A percentile compares a stretch with the other conserved stretches of the same genome.
Conservation (phyloP, 23 red algal genomes). For the Gracilaria caudata region DNA sequence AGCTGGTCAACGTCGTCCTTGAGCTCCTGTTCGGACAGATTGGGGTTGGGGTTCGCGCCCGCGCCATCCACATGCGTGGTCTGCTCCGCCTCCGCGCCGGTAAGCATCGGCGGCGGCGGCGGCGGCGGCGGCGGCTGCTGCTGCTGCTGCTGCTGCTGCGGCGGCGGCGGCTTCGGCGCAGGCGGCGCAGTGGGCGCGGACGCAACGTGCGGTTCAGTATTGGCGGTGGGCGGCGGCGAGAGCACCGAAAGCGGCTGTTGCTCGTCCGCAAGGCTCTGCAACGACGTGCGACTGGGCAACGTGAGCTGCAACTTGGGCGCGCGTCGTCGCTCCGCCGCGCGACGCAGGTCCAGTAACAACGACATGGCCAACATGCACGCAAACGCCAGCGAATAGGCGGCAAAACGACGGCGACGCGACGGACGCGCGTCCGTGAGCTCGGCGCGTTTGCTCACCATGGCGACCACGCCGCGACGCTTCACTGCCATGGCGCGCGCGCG, state of each 20-base stretch:
- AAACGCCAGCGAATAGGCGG: slow-evolving; percentile 52
- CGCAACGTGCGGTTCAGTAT: too few relatives aligned
- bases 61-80: neutral
- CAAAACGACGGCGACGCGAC: slow-evolving; percentile 34
- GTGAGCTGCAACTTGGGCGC: slow-evolving; percentile 46
- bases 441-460: slow-evolving; percentile 7
- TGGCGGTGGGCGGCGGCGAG: neutral
- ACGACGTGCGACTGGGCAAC: slow-evolving; percentile 33
- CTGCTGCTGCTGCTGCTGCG: too few relatives aligned
- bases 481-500: neutral
- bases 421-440: neutral
- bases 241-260: neutral
- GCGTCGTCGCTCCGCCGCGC: slow-evolving; percentile 39
- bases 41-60: slow-evolving; percentile 16
- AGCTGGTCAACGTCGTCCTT: slow-evolving; percentile 84
- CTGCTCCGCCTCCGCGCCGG: neutral
- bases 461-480: too few relatives aligned
- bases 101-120: neutral
- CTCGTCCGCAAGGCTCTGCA: slow-evolving; percentile 2
- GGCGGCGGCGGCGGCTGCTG: neutral
- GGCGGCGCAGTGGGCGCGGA: too few relatives aligned
- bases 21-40: slow-evolving; percentile 71
- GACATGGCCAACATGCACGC: slow-evolving; percentile 64
- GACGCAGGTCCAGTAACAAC: slow-evolving; percentile 56
- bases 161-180: neutral